phyloP scores from a whole-genome alignment of 345 rosid species.

The Leavenworthia alabamica region DNA sequence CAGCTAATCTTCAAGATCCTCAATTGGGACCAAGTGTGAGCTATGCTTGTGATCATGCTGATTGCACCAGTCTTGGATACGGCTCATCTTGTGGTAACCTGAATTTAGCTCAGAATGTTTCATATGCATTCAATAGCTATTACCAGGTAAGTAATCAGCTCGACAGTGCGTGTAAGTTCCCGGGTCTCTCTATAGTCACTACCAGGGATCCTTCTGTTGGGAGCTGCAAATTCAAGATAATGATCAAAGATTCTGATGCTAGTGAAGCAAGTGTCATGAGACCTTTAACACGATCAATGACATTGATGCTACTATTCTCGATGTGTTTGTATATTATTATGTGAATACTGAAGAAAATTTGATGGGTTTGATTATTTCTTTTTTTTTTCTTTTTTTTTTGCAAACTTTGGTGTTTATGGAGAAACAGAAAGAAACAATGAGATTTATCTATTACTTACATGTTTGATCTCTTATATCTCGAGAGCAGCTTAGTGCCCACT shows the following conservation, averaged over 20 bases:
- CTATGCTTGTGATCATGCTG: slow-evolving; percentile 59
- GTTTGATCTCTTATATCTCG: slow-evolving; percentile 19
- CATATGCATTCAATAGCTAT: slow-evolving; percentile 64
- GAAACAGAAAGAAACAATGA: slow-evolving; percentile 4
- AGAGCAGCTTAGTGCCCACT: slow-evolving; percentile 3
- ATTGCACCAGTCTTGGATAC: slow-evolving; percentile 60
- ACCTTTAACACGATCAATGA: slow-evolving; percentile 1
- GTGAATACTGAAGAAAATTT: slow-evolving; percentile 24
- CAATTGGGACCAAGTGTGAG: slow-evolving; percentile 48
- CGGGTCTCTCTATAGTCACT: slow-evolving; percentile 38
- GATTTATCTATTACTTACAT: slow-evolving; percentile 14
- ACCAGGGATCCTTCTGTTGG: slow-evolving; percentile 45
- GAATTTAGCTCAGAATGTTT: slow-evolving; percentile 42
- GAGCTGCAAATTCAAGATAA: slow-evolving; percentile 49
- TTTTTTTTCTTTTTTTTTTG: slow-evolving; percentile 7
- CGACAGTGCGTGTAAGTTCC: slow-evolving; percentile 53
- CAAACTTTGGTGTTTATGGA: slow-evolving; percentile 16
- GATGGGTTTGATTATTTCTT: slow-evolving; percentile 5
- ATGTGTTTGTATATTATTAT: slow-evolving; percentile 23
- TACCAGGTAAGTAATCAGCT: slow-evolving; percentile 53
- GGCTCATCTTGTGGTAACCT: slow-evolving; percentile 49
- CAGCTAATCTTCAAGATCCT: slow-evolving; percentile 45
- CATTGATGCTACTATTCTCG: slow-evolving; percentile 12
- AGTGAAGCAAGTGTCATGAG: slow-evolving; percentile 5
- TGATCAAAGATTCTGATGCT: slow-evolving; percentile 32